A percentile compares a stretch with the other conserved stretches of the same genome.
These are phyloP conservation scores for Xylaria digitata DNA, from an alignment of 2,329 filamentous ascomycete species.

Conservation along the genomic window DNA sequence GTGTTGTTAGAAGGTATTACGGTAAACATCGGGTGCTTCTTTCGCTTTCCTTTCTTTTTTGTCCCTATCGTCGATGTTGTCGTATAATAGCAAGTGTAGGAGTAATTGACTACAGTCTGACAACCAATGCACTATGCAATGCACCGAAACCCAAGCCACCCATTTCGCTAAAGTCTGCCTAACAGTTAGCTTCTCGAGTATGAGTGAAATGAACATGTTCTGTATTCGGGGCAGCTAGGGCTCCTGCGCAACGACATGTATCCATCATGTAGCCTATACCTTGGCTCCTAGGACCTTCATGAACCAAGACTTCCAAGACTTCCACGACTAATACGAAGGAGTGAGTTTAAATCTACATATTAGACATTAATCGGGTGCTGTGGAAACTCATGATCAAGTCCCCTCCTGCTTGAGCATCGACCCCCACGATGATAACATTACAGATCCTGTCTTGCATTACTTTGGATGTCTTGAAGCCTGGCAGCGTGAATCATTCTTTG, in stretches of 20 bases:
- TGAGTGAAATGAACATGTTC: no score
- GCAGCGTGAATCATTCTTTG: constrained; percentile 21
- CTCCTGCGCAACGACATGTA: no score
- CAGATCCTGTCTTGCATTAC: constrained; percentile 22
- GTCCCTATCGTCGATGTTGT: no score
- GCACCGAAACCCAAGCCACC: constrained; percentile 2
- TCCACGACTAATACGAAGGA: background rate
- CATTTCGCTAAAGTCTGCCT: background rate
- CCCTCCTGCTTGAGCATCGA: constrained; percentile 18
- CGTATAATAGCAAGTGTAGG: no score
- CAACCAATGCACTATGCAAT: constrained; percentile 3
- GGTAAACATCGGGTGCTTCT: no score
- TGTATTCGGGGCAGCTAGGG: no score
- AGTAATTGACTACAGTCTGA: no score
- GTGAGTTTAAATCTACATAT: background rate
- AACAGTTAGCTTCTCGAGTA: background rate
- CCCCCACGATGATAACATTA: constrained; percentile 27
- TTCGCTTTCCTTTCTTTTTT: no score
- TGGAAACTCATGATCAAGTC: background rate
- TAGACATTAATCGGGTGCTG: background rate
- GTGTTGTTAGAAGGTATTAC: background rate
- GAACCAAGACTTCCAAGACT: no score
- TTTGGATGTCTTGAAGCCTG: constrained; percentile 29
- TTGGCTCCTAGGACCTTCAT: background rate
- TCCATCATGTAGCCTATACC: no score